A percentile compares a stretch with the other conserved stretches of the same genome.
These are phyloP conservation scores for Melanogaster broomeanus DNA, from an alignment of 768 basidiomycete genomes.

Conservation along the genomic window DNA sequence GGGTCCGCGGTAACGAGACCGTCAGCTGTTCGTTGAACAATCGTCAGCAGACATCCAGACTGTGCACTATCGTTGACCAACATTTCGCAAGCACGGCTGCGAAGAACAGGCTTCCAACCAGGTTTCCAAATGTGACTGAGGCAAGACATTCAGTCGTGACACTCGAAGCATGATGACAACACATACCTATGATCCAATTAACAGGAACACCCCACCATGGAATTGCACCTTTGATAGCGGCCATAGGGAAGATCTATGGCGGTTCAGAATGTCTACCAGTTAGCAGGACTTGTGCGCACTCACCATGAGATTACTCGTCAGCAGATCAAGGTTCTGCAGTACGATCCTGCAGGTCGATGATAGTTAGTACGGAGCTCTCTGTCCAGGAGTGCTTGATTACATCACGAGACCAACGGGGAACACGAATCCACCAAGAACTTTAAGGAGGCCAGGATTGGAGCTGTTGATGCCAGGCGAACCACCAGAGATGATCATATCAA, in stretches of 20 bases:
- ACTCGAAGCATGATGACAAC: not conserved
- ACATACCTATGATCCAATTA: constrained; percentile 68
- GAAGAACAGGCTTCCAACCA: constrained; percentile 71
- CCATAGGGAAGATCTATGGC: constrained; percentile 70
- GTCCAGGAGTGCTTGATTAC: constrained; percentile 35
- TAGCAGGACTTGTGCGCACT: not conserved
- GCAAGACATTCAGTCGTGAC: constrained; percentile 3
- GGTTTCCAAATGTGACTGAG: constrained; percentile 69
- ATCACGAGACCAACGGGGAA: constrained; percentile 80
- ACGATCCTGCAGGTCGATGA: constrained; percentile 56
- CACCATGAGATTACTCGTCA: constrained; percentile 82
- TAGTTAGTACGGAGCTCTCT: not conserved
- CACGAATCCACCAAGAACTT: constrained; percentile 64
- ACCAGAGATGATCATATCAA: constrained; percentile 60
- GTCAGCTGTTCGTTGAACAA: constrained; percentile 41
- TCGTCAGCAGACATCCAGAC: not conserved
- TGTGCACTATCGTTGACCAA: constrained; percentile 32
- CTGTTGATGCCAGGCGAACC: constrained; percentile 52
- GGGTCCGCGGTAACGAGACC: constrained; percentile 62
- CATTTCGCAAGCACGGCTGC: constrained; percentile 65
- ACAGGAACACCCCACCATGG: constrained; percentile 71
- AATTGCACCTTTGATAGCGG: constrained; percentile 54
- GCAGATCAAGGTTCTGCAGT: constrained; percentile 65
- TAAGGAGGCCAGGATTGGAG: constrained; percentile 67
- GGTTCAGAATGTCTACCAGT: not conserved